phyloP scores from a whole-genome alignment of 164 flowering plant species.

The Brasenia schreberi region DNA sequence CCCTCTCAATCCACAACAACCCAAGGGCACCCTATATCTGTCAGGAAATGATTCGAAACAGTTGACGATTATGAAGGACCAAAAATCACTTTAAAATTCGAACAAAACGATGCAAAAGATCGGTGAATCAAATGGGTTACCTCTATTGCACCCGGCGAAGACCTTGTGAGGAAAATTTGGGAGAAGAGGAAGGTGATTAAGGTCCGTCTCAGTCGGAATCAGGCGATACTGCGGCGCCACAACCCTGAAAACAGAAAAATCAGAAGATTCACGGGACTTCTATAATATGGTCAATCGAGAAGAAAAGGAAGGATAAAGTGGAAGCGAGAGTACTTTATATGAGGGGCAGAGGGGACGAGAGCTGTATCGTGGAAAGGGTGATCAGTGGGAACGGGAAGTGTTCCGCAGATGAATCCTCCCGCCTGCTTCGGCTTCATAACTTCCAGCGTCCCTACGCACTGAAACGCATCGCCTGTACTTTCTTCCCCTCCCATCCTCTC shows the following conservation, averaged over 20 bases:
- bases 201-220: constrained; percentile 84
- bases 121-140: neutral
- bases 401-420: constrained; percentile 73
- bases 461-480: constrained; percentile 23
- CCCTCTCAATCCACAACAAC: no score
- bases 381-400: constrained; percentile 80
- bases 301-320: neutral
- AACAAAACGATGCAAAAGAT: neutral
- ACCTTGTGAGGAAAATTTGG: constrained; percentile 37
- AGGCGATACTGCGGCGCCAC: constrained; percentile 72
- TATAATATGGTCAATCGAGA: neutral
- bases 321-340: constrained; percentile 21
- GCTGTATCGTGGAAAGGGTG: constrained; percentile 46
- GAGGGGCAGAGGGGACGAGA: constrained; percentile 35
- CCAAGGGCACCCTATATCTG: no score
- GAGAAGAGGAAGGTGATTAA: constrained; percentile 51
- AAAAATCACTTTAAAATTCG: no score
- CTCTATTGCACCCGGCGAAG: constrained; percentile 33
- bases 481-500: neutral
- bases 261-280: neutral
- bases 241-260: constrained; percentile 22
- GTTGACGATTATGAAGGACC: no score
- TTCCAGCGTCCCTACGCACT: constrained; percentile 73
- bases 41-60: no score
- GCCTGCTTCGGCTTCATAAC: constrained; percentile 55